These are phyloP conservation scores for Aleurites moluccanus DNA, from an alignment of 441 rosid genomes.

Conservation along the genomic window DNA sequence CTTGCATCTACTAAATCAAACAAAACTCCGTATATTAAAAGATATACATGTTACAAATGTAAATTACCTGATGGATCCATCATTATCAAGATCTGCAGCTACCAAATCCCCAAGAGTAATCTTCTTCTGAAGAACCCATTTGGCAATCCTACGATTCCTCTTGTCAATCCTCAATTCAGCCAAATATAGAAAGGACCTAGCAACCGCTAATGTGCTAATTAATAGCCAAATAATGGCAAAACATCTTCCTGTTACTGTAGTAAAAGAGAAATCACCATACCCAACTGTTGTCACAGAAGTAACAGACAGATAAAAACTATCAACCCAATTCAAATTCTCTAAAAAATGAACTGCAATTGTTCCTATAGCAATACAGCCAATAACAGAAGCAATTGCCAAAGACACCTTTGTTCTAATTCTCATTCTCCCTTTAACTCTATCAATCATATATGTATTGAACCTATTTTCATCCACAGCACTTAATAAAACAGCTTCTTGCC, in stretches of 20 bases:
- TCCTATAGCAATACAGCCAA: conserved; percentile 52
- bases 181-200: conserved; percentile 58
- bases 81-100: conserved; percentile 71
- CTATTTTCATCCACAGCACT: conserved; percentile 52
- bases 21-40: too few species aligned
- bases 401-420: conserved; percentile 59
- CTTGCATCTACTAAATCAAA: too few species aligned
- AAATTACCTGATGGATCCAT: conserved; percentile 64
- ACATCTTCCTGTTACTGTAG: conserved; percentile 46
- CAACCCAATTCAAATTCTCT: conserved; percentile 53
- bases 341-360: conserved; percentile 43
- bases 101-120: conserved; percentile 63
- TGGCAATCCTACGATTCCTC: conserved; percentile 53
- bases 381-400: conserved; percentile 49
- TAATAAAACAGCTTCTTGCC: conserved; percentile 58
- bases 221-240: conserved; percentile 64
- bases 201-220: conserved; percentile 61
- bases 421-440: conserved; percentile 64
- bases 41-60: neutral
- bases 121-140: conserved; percentile 66
- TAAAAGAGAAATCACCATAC: conserved; percentile 64
- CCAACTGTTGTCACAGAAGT: conserved; percentile 75
- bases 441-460: conserved; percentile 53
- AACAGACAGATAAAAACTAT: conserved; percentile 62
- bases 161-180: conserved; percentile 60